These are phyloP conservation scores for Naganishia antarctica DNA, from an alignment of 768 basidiomycete species.

Conservation along the genomic window DNA sequence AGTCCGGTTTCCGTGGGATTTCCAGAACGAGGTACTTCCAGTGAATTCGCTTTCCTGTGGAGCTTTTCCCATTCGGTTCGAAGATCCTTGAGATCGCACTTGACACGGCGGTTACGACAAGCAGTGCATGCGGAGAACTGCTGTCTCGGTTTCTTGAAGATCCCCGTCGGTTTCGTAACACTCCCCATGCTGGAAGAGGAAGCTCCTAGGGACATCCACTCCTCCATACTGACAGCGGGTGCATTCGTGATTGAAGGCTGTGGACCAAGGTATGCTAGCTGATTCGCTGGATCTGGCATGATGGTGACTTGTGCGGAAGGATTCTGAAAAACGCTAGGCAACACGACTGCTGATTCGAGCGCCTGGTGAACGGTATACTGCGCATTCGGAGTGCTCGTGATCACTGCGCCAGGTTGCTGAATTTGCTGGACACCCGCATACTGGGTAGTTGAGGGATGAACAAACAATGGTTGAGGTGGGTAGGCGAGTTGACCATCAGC, in stretches of 20 bases:
- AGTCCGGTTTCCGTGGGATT: slow-evolving; percentile 24
- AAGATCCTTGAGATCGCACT: slow-evolving; percentile 86
- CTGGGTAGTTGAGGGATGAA: too few species aligned
- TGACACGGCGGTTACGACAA: slow-evolving; percentile 87
- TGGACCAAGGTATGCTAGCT: not conserved
- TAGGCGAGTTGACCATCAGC: too few species aligned
- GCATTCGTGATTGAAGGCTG: not conserved
- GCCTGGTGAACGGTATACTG: not conserved
- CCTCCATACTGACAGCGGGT: not conserved
- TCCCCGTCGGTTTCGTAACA: not conserved
- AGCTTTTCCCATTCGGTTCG: slow-evolving; percentile 51
- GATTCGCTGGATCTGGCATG: too few species aligned
- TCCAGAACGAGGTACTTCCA: not conserved
- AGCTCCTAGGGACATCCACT: not conserved
- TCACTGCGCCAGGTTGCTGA: not conserved
- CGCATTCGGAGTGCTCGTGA: not conserved
- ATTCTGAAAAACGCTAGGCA: not conserved
- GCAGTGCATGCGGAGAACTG: slow-evolving; percentile 93
- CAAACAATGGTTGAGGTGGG: too few species aligned
- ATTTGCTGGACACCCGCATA: not conserved
- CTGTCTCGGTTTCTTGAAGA: slow-evolving; percentile 14
- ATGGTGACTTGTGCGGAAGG: not conserved
- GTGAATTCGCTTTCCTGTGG: not conserved
- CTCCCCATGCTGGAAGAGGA: not conserved
- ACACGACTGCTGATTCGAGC: not conserved